Evolutionary conservation across 129 eudicot genomes (phyloP), one percentile per base, ranked within the genome.

Genomic region (Pittosporum tobira): DNA sequence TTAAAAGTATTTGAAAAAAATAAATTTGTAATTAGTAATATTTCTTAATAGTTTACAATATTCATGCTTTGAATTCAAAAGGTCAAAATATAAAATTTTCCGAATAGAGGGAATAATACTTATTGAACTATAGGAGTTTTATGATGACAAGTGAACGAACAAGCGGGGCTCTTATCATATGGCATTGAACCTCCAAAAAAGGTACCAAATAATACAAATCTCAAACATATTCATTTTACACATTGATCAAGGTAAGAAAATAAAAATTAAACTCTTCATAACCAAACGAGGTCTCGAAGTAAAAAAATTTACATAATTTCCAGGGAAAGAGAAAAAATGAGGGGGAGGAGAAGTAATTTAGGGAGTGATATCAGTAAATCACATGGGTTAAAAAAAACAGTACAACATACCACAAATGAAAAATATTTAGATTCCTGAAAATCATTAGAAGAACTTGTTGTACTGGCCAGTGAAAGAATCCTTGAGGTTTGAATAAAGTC

Each of bases 381-480:
- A 74, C 27, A 71, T 27, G 65, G 22, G 28, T n/a, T 29, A 68
- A 19, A 43, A 4, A 7, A 53, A 42, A 16, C 11, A 42, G 12
- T 25, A 48, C 67, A 47, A 48, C 46, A 47, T 11, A 40, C 55
- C 61, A 45, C 61, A 53, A 29, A 59, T 28, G 51, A 62, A 6
- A 40, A 47, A 55, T 34, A 16, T 13, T n/a, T 2, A 2, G 24
- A 12, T 1, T 11, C 4, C 12, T 18, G 52, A 24, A 48, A 28
- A 22, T 44, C 55, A 56, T 61, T 52, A 91, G 75, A 91, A 86
- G 69, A 91, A 71, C 13, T 76, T 86, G 79, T 76, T 80, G 74
- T 79, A 82, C 52, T 85, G 95, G 75, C 80, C 61, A 23, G 94
- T 74, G 60, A 93, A 78, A 48, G 99, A 93, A 59, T 81, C 72